Conservation (phyloP, 106 monocot genomes). For the Allium cepa region DNA sequence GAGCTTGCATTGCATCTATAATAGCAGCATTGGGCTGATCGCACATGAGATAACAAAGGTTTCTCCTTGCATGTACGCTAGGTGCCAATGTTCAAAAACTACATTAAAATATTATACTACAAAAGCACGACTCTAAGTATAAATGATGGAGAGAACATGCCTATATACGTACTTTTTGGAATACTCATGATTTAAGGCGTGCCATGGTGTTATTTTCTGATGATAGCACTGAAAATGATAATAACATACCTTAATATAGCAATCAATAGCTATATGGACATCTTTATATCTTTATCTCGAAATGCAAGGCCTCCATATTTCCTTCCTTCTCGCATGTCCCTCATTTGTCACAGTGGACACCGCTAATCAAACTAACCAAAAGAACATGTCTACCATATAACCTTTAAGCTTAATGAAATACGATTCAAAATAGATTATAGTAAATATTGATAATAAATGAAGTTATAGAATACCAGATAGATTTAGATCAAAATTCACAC, state of each 20-base stretch:
- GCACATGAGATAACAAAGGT: conserved; percentile 17
- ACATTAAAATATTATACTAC: neutral
- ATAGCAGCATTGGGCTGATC: conserved; percentile 22
- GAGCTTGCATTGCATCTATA: conserved; percentile 25
- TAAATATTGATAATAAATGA: neutral
- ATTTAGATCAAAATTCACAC: no score
- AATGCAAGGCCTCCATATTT: conserved; percentile 85
- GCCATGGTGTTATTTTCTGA: no score
- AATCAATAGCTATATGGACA: conserved; percentile 79
- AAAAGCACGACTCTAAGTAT: no score
- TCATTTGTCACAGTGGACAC: conserved; percentile 50
- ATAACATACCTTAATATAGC: conserved; percentile 68
- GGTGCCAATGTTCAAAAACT: conserved; percentile 20
- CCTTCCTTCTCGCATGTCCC: conserved; percentile 75
- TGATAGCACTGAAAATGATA: neutral
- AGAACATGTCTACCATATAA: neutral
- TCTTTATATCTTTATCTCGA: conserved; percentile 87
- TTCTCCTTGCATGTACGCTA: conserved; percentile 18
- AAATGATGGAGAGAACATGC: no score
- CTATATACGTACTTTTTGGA: no score
- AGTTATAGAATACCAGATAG: neutral
- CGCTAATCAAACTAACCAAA: no score
- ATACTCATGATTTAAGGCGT: no score
- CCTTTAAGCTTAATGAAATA: no score
- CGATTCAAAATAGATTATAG: neutral